Percentiles rank a stretch among this genome's conserved stretches.
Conservation (phyloP, 2,329 filamentous ascomycete genomes). For the Thelonectria rubi region DNA sequence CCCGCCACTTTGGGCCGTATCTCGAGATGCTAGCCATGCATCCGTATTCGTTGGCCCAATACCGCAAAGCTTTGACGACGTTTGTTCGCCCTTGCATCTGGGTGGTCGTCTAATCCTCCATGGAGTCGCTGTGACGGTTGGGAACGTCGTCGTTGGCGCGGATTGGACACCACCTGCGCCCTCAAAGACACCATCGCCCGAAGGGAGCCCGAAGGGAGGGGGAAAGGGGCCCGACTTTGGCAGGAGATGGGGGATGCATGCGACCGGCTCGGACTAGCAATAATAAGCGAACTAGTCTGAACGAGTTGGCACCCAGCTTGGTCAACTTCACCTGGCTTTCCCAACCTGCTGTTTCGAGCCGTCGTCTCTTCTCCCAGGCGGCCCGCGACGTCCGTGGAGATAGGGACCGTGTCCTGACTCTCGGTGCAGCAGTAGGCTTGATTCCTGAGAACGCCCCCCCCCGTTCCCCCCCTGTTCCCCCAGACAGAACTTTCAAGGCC, state of each 20-base stretch:
- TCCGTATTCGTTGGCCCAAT: neutral
- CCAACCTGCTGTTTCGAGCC: constrained; percentile 3
- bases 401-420: constrained; percentile 18
- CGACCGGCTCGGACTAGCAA: neutral
- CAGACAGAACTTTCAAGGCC: constrained; percentile 4
- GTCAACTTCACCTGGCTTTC: constrained; percentile 8
- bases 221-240: constrained; percentile 11
- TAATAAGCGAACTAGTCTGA: neutral
- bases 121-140: constrained; percentile 1
- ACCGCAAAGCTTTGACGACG: neutral
- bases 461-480: constrained; percentile 12
- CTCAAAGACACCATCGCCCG: constrained; percentile 9
- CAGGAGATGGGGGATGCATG: neutral
- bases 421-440: constrained; percentile 12
- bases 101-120: too few relatives aligned
- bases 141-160: constrained; percentile 4
- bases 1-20: neutral
- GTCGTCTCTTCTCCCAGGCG: neutral
- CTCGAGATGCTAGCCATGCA: neutral
- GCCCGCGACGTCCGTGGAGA: constrained; percentile 12
- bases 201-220: constrained; percentile 25
- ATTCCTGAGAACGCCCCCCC: neutral
- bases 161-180: constrained; percentile 16
- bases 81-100: constrained; percentile 18
- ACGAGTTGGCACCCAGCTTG: constrained; percentile 10